Conservation (phyloP, 768 basidiomycete species). For the Termitomyces sp. region DNA sequence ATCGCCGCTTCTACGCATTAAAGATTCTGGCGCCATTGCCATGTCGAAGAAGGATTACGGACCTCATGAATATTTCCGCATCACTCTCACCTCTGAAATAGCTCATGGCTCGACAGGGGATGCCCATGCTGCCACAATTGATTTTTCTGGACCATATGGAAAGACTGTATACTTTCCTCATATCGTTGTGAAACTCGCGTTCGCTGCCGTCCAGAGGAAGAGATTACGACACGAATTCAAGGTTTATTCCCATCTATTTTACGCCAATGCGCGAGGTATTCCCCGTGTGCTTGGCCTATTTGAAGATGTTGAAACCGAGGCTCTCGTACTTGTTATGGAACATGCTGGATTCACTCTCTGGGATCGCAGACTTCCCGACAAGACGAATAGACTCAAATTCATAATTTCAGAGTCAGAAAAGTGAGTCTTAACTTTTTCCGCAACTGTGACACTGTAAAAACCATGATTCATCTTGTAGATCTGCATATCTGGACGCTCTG, state of each 20-base stretch:
- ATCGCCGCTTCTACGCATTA: slow-evolving; percentile 7
- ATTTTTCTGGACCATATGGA: background rate
- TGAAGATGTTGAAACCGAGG: slow-evolving; percentile 5
- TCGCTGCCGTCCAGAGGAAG: slow-evolving; percentile 1
- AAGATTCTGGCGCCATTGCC: background rate
- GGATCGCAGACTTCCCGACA: background rate
- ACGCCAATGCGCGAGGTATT: slow-evolving; percentile 6
- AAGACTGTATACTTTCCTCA: background rate
- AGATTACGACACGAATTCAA: slow-evolving; percentile 8
- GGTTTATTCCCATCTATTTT: slow-evolving; percentile 7
- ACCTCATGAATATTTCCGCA: slow-evolving; percentile 8
- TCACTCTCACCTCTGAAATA: slow-evolving; percentile 12
- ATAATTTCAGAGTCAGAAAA: background rate
- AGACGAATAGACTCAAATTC: background rate
- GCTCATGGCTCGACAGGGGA: slow-evolving; percentile 12
- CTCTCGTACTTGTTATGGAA: slow-evolving; percentile 5
- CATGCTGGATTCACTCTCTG: slow-evolving; percentile 1
- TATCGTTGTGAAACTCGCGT: slow-evolving; percentile 12
- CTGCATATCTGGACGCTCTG: background rate
- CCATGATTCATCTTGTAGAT: background rate
- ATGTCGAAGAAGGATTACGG: background rate
- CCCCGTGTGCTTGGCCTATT: slow-evolving; percentile 12
- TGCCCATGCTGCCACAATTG: slow-evolving; percentile 10
- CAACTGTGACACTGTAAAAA: background rate
- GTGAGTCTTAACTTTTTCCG: background rate